These are phyloP conservation scores for Narthecium ossifragum DNA, from an alignment of 106 monocot species.

Conservation along the genomic window DNA sequence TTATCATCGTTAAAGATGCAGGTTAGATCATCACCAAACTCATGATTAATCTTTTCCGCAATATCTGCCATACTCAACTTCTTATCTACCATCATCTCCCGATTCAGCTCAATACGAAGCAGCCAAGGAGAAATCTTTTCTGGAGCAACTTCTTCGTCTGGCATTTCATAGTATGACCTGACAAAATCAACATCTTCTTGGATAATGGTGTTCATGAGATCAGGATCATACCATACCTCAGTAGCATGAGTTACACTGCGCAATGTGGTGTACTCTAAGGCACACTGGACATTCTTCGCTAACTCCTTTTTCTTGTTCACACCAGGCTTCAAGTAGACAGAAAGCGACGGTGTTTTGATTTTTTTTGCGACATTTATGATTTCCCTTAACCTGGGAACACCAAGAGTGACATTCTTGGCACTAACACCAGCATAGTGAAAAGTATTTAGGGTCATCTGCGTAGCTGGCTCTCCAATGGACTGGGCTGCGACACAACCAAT, in stretches of 20 bases:
- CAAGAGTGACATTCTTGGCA: constrained; percentile 99
- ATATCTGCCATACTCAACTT: constrained; percentile 96
- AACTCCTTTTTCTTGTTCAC: constrained; percentile 73
- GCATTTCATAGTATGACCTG: constrained; percentile 97
- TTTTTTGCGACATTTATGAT: constrained; percentile 99
- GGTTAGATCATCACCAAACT: constrained; percentile 87
- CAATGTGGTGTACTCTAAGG: constrained; percentile 91
- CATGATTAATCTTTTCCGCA: constrained; percentile 89
- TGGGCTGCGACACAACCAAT: constrained; percentile 99
- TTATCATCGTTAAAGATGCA: constrained; percentile 98
- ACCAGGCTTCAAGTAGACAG: constrained; percentile 82
- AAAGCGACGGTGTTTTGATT: constrained; percentile 97
- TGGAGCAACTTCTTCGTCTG: constrained; percentile 90
- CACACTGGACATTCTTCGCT: constrained; percentile 97
- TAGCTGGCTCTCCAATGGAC: constrained; percentile 99
- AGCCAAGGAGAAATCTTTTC: constrained; percentile 99
- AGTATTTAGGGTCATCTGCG: constrained; percentile 98
- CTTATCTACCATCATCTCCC: constrained; percentile 97
- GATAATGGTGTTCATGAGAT: constrained; percentile 87
- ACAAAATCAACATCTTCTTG: constrained; percentile 99
- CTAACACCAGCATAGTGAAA: constrained; percentile 99
- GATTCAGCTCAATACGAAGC: constrained; percentile 65
- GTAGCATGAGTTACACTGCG: constrained; percentile 97
- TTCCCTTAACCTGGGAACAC: constrained; percentile 94
- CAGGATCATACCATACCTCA: constrained; percentile 98